Evolutionary conservation across 345 rosid species (phyloP), one percentile per base, ranked within the genome.

Genomic region (Eucalyptus camaldulensis): DNA sequence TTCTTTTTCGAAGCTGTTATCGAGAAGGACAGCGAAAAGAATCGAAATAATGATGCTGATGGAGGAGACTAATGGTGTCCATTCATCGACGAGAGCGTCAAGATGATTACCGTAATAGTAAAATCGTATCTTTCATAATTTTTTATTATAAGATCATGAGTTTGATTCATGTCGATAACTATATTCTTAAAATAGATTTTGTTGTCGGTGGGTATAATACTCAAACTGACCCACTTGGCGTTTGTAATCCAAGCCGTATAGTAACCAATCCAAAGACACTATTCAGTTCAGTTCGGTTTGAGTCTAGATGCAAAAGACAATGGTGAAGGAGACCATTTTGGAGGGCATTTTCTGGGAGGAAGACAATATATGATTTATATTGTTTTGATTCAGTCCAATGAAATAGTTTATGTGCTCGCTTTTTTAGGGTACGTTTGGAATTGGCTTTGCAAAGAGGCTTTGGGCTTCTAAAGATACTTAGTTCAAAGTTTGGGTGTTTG

Each of bases 261-360:
- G 31, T 60, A 60, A 27, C 16, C 15, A 12, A 60, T 13, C 8
- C 0, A 4, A 12, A 53, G 58, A 53, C 58, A 53, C 58, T 21
- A 21, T 53, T 21, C 10, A 2, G 10, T 25, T 65, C 3, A 4
- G 10, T n/a, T 65, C 3, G 40, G 0, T 65, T 13, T 7, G 5
- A 37, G 3, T 29, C 3, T 4, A 7, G 19, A 3, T 65, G 6
- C 76, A 65, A 7, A n/a, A 65, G 76, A n/a, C 21, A 65, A 65
- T 3, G 22, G 8, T n/a, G 11, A n/a, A 65, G 17, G 76, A n/a
- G 21, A 65, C 37, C 5, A 14, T 65, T 17, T 65, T 65, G 10
- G 37, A n/a, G 10, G 40, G 2, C 22, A 0, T n/a, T 65, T 10
- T 62, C 4, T 0, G 0, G 19, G 37, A 65, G 37, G 40, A 65